These are phyloP conservation scores for Thermoascus crustaceus DNA, from an alignment of 2,329 filamentous ascomycete genomes.

Conservation along the genomic window DNA sequence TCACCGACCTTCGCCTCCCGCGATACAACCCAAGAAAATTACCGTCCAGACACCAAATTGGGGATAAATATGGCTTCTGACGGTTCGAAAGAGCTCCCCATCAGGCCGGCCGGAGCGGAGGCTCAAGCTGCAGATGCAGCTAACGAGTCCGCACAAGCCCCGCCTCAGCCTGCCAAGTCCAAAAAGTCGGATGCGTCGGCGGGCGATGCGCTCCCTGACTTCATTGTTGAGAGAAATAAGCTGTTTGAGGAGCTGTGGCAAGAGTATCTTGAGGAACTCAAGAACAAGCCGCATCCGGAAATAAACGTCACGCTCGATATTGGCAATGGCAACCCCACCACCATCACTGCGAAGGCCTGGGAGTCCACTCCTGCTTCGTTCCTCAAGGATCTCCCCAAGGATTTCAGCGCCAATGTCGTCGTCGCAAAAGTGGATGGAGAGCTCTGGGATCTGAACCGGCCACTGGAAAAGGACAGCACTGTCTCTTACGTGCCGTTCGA, in stretches of 20 bases:
- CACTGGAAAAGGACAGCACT: constrained; percentile 78
- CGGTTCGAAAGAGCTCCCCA: constrained; percentile 28
- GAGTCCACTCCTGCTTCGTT: constrained; percentile 80
- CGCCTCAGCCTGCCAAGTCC: constrained; percentile 22
- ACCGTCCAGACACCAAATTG: background rate
- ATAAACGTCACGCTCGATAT: constrained; percentile 43
- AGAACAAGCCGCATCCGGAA: constrained; percentile 39
- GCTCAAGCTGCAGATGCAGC: constrained; percentile 14
- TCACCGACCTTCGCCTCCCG: constrained; percentile 9
- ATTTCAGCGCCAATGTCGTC: constrained; percentile 72
- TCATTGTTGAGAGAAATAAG: constrained; percentile 72
- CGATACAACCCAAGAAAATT: background rate
- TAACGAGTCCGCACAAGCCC: constrained; percentile 22
- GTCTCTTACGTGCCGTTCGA: constrained; percentile 81
- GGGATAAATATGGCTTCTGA: constrained; percentile 27
- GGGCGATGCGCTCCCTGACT: constrained; percentile 53
- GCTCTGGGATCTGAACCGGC: constrained; percentile 88
- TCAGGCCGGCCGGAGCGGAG: constrained; percentile 25
- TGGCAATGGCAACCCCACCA: constrained; percentile 32
- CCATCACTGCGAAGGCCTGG: constrained; percentile 64
- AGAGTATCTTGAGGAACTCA: constrained; percentile 68
- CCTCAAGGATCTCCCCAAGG: constrained; percentile 73
- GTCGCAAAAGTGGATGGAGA: constrained; percentile 77
- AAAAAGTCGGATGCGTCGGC: constrained; percentile 20
- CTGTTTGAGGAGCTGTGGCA: constrained; percentile 86